A percentile compares a stretch with the other conserved stretches of the same genome.
phyloP scores from a whole-genome alignment of 306 rosid species.

The Glycine soja region DNA sequence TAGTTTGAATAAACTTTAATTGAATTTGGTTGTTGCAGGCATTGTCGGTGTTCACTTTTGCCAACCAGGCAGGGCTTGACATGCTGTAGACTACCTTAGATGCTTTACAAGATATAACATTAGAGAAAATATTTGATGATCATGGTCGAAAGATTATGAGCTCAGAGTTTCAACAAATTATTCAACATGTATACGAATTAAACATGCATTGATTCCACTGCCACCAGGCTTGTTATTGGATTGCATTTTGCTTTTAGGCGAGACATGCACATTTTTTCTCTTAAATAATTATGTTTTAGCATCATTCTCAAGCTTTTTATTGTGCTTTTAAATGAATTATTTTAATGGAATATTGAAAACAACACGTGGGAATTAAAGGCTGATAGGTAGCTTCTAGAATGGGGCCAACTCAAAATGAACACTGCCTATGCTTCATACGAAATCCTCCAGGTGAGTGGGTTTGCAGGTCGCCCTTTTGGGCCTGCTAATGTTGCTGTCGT shows the following conservation, averaged over 20 bases:
- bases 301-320: not conserved
- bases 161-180: conserved; percentile 94
- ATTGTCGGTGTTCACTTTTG: conserved; percentile 83
- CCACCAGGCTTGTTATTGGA: too few species aligned
- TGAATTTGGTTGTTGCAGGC: conserved; percentile 63
- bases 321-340: conserved; percentile 1
- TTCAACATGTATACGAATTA: conserved; percentile 75
- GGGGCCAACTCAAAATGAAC: too few species aligned
- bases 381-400: too few species aligned
- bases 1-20: conserved; percentile 6
- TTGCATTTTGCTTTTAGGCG: too few species aligned
- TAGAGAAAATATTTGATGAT: conserved; percentile 95
- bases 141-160: conserved; percentile 84
- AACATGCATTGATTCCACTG: not conserved
- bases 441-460: too few species aligned
- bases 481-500: too few species aligned
- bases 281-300: not conserved
- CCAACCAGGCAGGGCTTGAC: conserved; percentile 76
- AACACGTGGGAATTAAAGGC: too few species aligned
- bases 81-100: conserved; percentile 97
- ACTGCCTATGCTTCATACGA: too few species aligned
- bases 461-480: too few species aligned
- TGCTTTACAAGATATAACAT: conserved; percentile 84
- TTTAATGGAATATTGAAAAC: too few species aligned
- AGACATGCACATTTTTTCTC: not conserved